phyloP scores from a whole-genome alignment of 352 stramenopile genomes.

The Phytopythium aichiense region DNA sequence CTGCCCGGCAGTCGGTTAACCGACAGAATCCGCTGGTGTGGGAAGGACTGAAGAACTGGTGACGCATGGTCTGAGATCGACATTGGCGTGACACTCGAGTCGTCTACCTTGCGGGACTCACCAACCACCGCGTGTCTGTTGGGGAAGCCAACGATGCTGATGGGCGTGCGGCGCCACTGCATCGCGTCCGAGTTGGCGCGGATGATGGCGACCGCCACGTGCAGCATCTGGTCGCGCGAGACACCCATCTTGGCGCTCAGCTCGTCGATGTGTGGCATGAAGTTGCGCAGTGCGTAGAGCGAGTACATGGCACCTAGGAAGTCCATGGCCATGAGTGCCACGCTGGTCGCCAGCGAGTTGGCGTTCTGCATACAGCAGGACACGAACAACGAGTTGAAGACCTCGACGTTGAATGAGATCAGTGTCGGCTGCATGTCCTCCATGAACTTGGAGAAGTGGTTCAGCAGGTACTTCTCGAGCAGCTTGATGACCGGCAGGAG shows the following conservation, averaged over 20 bases:
- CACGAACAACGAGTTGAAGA: conserved; percentile 30
- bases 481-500: conserved; percentile 16
- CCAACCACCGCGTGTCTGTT: neutral
- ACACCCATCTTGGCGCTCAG: conserved; percentile 12
- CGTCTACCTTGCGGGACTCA: neutral
- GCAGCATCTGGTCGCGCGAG: conserved; percentile 10
- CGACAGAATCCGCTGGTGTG: neutral
- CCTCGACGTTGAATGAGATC: conserved; percentile 24
- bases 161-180: neutral
- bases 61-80: neutral
- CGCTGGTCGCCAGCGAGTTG: conserved; percentile 16
- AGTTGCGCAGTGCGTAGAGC: conserved; percentile 7
- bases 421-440: conserved; percentile 20
- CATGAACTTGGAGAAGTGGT: conserved; percentile 12
- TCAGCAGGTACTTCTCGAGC: conserved; percentile 18
- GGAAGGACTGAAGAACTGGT: neutral
- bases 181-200: conserved; percentile 9
- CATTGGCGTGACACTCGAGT: neutral
- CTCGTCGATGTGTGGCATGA: conserved; percentile 9
- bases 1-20: neutral
- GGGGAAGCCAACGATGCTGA: conserved; percentile 3
- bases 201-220: conserved; percentile 11
- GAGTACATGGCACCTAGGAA: conserved; percentile 13
- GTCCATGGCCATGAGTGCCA: conserved; percentile 20
- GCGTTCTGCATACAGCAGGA: conserved; percentile 26